Percentiles rank a stretch among this genome's conserved stretches.
Conservation (phyloP, 768 basidiomycete species). For the Candolleomyces aberdarensis region DNA sequence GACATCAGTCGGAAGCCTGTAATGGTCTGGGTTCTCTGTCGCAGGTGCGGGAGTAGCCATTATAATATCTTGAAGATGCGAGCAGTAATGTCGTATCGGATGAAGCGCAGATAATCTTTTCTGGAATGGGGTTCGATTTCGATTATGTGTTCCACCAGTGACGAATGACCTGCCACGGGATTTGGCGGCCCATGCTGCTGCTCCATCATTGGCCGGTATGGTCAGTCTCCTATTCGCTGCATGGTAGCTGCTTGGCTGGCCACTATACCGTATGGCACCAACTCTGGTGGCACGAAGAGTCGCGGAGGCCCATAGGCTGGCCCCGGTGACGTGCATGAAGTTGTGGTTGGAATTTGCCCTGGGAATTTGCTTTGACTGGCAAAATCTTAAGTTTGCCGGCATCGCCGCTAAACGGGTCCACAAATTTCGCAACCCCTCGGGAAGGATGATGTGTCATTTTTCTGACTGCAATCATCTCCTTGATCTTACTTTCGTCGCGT, state of each 20-base stretch:
- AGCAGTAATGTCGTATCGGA: conserved; percentile 16
- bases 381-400: background rate
- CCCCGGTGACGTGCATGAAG: conserved; percentile 1
- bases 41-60: conserved; percentile 24
- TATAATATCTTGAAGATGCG: conserved; percentile 8
- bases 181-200: conserved; percentile 3
- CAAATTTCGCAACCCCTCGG: background rate
- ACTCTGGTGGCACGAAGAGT: background rate
- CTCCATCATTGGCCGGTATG: background rate
- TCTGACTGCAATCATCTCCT: background rate
- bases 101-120: conserved; percentile 7
- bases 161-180: conserved; percentile 6
- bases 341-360: background rate
- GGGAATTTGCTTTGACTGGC: background rate
- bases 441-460: too few relatives aligned
- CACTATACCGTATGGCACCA: background rate
- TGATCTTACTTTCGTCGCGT: background rate
- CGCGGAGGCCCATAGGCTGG: background rate
- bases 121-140: background rate
- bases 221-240: background rate
- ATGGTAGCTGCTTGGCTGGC: background rate
- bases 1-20: conserved; percentile 65
- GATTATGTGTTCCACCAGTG: conserved; percentile 1
- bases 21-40: conserved; percentile 29
- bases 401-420: background rate